Percentiles rank a stretch among this genome's conserved stretches.
Conservation (phyloP, 768 basidiomycete species). For the Termitomyces sp. region DNA sequence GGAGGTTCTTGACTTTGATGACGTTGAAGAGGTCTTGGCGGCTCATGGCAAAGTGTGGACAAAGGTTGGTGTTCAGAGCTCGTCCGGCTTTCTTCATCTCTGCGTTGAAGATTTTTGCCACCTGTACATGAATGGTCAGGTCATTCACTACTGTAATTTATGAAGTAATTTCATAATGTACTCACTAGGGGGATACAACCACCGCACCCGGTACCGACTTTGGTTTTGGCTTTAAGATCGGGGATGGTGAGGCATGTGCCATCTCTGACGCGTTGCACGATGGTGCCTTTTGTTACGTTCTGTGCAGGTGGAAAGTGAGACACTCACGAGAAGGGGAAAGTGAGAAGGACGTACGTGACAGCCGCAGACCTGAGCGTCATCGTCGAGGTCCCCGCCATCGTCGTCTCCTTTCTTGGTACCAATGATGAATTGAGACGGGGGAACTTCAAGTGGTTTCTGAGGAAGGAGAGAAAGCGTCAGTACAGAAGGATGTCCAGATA, state of each 20-base stretch:
- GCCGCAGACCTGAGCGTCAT: conserved; percentile 70
- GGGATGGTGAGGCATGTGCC: conserved; percentile 46
- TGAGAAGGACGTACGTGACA: conserved; percentile 40
- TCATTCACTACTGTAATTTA: not conserved
- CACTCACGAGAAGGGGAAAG: too few species aligned
- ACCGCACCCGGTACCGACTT: conserved; percentile 71
- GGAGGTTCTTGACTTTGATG: conserved; percentile 60
- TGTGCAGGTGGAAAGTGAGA: not conserved
- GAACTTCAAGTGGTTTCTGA: conserved; percentile 63
- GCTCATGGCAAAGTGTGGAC: conserved; percentile 62
- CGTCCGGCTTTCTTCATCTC: conserved; percentile 72
- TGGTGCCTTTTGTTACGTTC: conserved; percentile 62
- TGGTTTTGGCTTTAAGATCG: conserved; percentile 63
- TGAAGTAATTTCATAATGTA: not conserved
- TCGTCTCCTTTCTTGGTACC: conserved; percentile 52
- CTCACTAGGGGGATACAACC: conserved; percentile 63
- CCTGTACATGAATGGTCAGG: not conserved
- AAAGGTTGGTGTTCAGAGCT: conserved; percentile 56
- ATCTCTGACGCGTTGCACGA: conserved; percentile 47
- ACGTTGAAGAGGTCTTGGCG: conserved; percentile 69
- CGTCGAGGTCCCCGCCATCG: conserved; percentile 66
- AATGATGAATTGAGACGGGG: conserved; percentile 66
- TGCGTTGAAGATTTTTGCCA: conserved; percentile 40
- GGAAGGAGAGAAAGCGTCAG: not conserved
- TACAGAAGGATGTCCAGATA: not conserved